Percentiles rank a stretch among this genome's conserved stretches.
Evolutionary conservation across 805 yeast species (phyloP).

Genomic region (Saturnispora ahearnii): DNA sequence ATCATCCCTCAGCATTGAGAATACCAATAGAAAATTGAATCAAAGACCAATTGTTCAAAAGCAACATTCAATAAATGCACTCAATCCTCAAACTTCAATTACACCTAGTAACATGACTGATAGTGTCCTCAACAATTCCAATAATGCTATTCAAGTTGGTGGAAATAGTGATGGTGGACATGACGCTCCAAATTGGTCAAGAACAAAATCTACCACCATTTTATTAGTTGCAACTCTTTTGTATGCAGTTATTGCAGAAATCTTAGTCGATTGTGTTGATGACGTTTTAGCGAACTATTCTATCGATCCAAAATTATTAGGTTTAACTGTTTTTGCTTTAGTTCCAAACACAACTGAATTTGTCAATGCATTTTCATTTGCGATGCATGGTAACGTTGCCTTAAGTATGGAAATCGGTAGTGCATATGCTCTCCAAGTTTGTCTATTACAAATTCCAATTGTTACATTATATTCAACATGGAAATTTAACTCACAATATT

Average conservation of each 20-base stretch:
- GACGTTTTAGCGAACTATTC: conserved; percentile 69
- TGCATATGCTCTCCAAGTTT: conserved; percentile 94
- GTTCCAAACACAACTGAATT: conserved; percentile 98
- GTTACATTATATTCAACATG: conserved; percentile 68
- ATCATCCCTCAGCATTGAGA: conserved; percentile 19
- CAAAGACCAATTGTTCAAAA: conserved; percentile 2
- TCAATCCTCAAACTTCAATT: not conserved
- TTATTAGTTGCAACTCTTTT: conserved; percentile 74
- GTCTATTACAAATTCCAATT: conserved; percentile 86
- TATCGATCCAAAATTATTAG: conserved; percentile 85
- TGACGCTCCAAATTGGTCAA: conserved; percentile 96
- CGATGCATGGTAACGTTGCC: conserved; percentile 92
- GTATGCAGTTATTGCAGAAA: conserved; percentile 91
- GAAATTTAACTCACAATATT: conserved; percentile 18
- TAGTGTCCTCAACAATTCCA: not conserved
- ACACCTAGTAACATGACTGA: conserved; percentile 2
- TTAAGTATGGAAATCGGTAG: conserved; percentile 96
- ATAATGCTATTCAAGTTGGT: conserved; percentile 4
- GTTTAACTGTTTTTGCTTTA: conserved; percentile 87
- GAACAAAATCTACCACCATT: conserved; percentile 72
- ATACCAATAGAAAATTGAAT: conserved; percentile 1
- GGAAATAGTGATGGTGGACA: conserved; percentile 54
- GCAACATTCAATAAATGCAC: conserved; percentile 7
- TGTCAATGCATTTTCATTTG: conserved; percentile 93
- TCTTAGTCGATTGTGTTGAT: conserved; percentile 87